phyloP scores from a whole-genome alignment of 805 yeast species.

The Pichia rugopelliculosa region DNA sequence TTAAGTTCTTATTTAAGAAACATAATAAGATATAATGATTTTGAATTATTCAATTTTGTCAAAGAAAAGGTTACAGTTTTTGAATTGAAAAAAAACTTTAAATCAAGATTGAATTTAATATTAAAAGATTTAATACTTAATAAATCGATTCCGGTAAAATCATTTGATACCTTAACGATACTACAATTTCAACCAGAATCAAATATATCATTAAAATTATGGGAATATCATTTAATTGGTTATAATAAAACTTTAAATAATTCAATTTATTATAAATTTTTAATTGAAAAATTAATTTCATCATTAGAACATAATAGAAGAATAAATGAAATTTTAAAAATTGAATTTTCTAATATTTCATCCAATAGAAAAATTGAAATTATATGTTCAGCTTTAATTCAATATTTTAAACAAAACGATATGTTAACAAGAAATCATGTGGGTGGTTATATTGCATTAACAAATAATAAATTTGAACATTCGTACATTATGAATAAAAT shows the following conservation, averaged over 20 bases:
- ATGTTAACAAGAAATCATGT: slow-evolving; percentile 5
- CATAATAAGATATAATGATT: not conserved
- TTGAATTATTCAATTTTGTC: not conserved
- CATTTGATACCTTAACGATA: not conserved
- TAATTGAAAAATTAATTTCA: not conserved
- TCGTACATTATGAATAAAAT: slow-evolving; percentile 1
- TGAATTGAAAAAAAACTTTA: not conserved
- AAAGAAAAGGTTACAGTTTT: not conserved
- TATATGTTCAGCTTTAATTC: not conserved
- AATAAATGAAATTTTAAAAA: slow-evolving; percentile 2
- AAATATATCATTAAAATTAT: not conserved
- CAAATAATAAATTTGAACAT: slow-evolving; percentile 5
- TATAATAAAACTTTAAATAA: not conserved
- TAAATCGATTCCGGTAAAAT: not conserved
- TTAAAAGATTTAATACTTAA: not conserved
- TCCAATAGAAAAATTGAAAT: slow-evolving; percentile 2
- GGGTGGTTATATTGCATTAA: slow-evolving; percentile 7
- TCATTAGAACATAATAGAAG: not conserved
- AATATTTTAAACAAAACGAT: not conserved
- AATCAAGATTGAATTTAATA: not conserved
- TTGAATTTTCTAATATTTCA: slow-evolving; percentile 8
- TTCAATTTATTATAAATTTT: slow-evolving; percentile 1
- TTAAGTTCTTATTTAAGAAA: not conserved
- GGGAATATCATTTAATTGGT: slow-evolving; percentile 1
- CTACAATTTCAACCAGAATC: not conserved